Conservation (phyloP, 2,329 filamentous ascomycete genomes). For the Daldinia eschscholtzii region DNA sequence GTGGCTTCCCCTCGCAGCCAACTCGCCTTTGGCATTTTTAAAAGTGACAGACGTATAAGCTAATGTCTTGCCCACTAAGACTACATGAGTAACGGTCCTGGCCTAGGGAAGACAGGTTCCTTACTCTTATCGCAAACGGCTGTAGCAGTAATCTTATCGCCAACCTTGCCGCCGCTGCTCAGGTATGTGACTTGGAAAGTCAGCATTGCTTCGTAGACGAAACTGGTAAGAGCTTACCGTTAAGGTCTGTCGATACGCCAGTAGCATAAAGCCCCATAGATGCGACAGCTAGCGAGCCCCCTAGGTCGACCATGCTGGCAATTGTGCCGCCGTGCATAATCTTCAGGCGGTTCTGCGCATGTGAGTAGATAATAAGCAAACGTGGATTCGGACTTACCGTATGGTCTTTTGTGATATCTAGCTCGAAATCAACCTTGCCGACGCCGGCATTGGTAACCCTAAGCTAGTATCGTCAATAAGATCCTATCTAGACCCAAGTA, state of each 20-base stretch:
- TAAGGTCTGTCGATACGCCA: conserved; percentile 74
- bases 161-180: conserved; percentile 68
- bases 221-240: conserved; percentile 57
- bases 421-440: conserved; percentile 80
- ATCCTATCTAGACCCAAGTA: not conserved
- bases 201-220: conserved; percentile 1
- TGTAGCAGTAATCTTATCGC: conserved; percentile 67
- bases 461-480: conserved; percentile 62
- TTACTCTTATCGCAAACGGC: conserved; percentile 73
- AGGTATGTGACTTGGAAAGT: conserved; percentile 70
- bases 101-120: conserved; percentile 24
- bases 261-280: conserved; percentile 73
- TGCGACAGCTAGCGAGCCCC: conserved; percentile 74
- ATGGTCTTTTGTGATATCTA: conserved; percentile 80
- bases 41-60: conserved; percentile 73
- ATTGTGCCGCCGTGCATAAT: conserved; percentile 85
- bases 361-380: not conserved
- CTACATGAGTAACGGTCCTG: conserved; percentile 9
- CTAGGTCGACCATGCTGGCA: conserved; percentile 78
- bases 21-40: conserved; percentile 68
- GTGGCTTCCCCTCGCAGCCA: conserved; percentile 73
- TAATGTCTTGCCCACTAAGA: conserved; percentile 71
- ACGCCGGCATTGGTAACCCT: conserved; percentile 73
- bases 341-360: conserved; percentile 75
- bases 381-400: conserved; percentile 63